Base-by-base conservation (phyloP, 148 eudicot species). In the Heliamphora exappendiculata region DNA sequence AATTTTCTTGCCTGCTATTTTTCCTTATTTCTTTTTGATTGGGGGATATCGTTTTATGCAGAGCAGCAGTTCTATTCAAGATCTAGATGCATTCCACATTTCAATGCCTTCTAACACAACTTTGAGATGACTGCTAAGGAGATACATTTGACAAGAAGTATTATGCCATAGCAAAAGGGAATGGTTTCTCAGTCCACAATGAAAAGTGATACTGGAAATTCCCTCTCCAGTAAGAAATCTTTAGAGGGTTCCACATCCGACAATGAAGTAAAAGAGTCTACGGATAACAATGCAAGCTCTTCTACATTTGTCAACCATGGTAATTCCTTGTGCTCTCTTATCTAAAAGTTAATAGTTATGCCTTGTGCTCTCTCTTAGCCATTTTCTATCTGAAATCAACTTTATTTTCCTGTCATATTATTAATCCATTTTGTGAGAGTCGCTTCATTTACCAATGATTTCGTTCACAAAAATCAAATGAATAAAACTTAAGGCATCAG, bases 231-330 rank as follows among this genome's bases (percentile, higher is more conserved):
- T 54, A 76, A 77, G 74, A 81, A 58, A 54, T 41, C 81, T 47
- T 77, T 34, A 5, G 81, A 73, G 51, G 73, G 19, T 31, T 34
- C 74, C 17, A 54, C 76, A 67, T 75, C 80, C 53, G 34, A 29
- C 14, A 67, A 36, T 66, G 81, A 77, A 44, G 31, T 54, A 31
- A 77, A 74, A 69, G 67, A 20, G 71, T 64, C 47, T 1, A 65
- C 33, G 78, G 70, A 73, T 10, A 73, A 73, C 26, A 74, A 59
- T 57, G 50, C 45, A 44, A 78, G 73, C 33, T 1, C 81, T 33
- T 16, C 75, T 42, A 78, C 58, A 10, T 78, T 73, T 37, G 75
- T 81, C 53, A 81, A 74, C 51, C 79, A 80, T 59, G 83, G 83
- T 75, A 70, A 62, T n/a, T n/a, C 62, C 67, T 65, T 75, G 10